phyloP scores from a whole-genome alignment of 495 filamentous ascomycete genomes.

The Sordaria brevicollis region DNA sequence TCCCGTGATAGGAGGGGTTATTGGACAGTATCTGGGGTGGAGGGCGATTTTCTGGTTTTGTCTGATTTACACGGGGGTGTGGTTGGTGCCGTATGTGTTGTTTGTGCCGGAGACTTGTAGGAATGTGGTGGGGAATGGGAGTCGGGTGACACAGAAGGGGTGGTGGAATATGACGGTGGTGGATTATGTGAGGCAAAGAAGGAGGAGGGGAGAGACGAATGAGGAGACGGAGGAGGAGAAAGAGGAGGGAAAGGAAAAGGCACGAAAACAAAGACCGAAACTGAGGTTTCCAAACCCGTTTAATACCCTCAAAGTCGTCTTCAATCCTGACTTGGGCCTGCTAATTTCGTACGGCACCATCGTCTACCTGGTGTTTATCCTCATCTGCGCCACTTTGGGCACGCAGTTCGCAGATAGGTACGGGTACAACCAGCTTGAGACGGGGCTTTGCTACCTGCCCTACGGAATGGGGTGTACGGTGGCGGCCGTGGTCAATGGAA shows the following conservation, averaged over 20 bases:
- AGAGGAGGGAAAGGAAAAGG: too few species aligned
- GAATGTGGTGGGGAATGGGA: slow-evolving; percentile 64
- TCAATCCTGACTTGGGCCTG: slow-evolving; percentile 49
- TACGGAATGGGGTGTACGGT: slow-evolving; percentile 58
- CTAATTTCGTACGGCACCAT: slow-evolving; percentile 36
- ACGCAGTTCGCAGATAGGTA: slow-evolving; percentile 54
- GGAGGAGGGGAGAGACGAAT: neutral
- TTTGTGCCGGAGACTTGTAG: slow-evolving; percentile 58
- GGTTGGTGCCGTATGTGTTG: slow-evolving; percentile 42
- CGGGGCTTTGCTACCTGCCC: slow-evolving; percentile 52
- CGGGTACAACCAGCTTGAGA: slow-evolving; percentile 53
- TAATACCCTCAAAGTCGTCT: slow-evolving; percentile 52
- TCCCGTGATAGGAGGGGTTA: slow-evolving; percentile 54
- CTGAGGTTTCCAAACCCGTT: slow-evolving; percentile 62
- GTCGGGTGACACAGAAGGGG: slow-evolving; percentile 34
- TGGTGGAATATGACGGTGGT: slow-evolving; percentile 43
- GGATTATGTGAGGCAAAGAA: slow-evolving; percentile 18
- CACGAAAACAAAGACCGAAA: slow-evolving; percentile 28
- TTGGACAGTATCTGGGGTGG: slow-evolving; percentile 59
- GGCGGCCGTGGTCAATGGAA: slow-evolving; percentile 55
- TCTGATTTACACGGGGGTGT: slow-evolving; percentile 44
- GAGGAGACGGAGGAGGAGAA: neutral
- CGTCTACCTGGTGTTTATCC: slow-evolving; percentile 40
- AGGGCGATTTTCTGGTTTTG: slow-evolving; percentile 67
- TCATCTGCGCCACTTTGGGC: slow-evolving; percentile 42